A percentile compares a stretch with the other conserved stretches of the same genome.
Conservation (phyloP, 2,329 filamentous ascomycete genomes). For the Aspergillus sp. region DNA sequence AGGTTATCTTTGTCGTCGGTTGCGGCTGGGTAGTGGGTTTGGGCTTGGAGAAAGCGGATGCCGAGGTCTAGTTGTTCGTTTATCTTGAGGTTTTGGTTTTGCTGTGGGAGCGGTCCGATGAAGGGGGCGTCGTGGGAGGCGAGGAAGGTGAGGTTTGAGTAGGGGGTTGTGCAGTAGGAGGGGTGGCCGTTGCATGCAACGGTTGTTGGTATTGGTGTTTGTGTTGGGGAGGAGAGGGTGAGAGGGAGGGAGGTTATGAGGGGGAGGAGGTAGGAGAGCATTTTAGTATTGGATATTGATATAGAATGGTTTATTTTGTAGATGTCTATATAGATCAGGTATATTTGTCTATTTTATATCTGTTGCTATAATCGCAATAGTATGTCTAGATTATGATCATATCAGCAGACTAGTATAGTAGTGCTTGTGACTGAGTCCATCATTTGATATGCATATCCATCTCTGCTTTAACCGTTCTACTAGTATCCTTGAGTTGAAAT, state of each 20-base stretch:
- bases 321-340: too few species aligned
- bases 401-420: too few species aligned
- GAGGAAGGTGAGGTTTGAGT: constrained; percentile 57
- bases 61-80: constrained; percentile 57
- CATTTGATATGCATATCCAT: too few species aligned
- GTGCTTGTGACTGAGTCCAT: too few species aligned
- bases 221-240: constrained; percentile 4
- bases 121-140: constrained; percentile 65
- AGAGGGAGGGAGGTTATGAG: constrained; percentile 3
- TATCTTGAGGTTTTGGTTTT: constrained; percentile 60
- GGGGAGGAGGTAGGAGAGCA: not conserved
- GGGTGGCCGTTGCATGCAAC: constrained; percentile 53
- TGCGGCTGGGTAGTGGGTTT: constrained; percentile 49
- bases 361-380: too few species aligned
- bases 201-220: constrained; percentile 1
- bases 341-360: too few species aligned
- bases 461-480: too few species aligned
- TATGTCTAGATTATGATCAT: too few species aligned
- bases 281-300: too few species aligned
- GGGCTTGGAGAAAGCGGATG: constrained; percentile 60
- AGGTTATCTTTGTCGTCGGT: constrained; percentile 45
- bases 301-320: too few species aligned
- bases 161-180: constrained; percentile 52
- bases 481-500: too few species aligned
- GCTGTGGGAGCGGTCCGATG: constrained; percentile 48